Conservation (phyloP, 2,329 filamentous ascomycete species). For the Fonsecaea erecta region DNA sequence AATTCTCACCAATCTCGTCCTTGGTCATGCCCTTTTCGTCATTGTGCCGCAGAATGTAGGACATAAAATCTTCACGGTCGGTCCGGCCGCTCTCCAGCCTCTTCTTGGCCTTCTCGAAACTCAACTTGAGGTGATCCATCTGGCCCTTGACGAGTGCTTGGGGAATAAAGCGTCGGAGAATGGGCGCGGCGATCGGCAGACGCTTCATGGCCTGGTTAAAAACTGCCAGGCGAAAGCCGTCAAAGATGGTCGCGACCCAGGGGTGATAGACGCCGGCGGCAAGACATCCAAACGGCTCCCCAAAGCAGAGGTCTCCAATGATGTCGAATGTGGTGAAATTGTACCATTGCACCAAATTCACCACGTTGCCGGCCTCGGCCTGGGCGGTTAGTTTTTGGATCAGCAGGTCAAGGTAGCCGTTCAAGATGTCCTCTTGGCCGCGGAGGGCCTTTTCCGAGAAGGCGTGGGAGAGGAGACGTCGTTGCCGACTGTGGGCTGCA, state of each 20-base stretch:
- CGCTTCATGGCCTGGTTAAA: background rate
- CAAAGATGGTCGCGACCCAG: constrained; percentile 41
- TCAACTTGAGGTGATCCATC: background rate
- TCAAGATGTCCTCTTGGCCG: too few relatives aligned
- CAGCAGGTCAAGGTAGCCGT: too few relatives aligned
- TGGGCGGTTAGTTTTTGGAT: too few relatives aligned
- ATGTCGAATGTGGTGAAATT: constrained; percentile 36
- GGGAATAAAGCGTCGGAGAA: background rate
- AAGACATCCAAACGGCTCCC: constrained; percentile 43
- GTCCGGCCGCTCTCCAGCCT: constrained; percentile 1
- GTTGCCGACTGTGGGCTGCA: too few relatives aligned
- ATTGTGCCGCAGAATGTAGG: constrained; percentile 21
- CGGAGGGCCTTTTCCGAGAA: too few relatives aligned
- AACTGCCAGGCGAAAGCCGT: constrained; percentile 7
- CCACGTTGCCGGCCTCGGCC: background rate
- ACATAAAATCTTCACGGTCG: constrained; percentile 25
- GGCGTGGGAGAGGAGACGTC: too few relatives aligned
- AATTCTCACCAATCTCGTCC: constrained; percentile 45
- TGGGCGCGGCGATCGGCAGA: background rate
- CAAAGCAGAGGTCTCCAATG: constrained; percentile 43
- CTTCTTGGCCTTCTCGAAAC: constrained; percentile 2
- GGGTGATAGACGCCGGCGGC: constrained; percentile 38
- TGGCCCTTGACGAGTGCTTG: background rate
- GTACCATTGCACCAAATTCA: constrained; percentile 30
- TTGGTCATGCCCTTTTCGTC: constrained; percentile 30